Conservation (phyloP, 495 filamentous ascomycete genomes). For the Penicillium soppii region DNA sequence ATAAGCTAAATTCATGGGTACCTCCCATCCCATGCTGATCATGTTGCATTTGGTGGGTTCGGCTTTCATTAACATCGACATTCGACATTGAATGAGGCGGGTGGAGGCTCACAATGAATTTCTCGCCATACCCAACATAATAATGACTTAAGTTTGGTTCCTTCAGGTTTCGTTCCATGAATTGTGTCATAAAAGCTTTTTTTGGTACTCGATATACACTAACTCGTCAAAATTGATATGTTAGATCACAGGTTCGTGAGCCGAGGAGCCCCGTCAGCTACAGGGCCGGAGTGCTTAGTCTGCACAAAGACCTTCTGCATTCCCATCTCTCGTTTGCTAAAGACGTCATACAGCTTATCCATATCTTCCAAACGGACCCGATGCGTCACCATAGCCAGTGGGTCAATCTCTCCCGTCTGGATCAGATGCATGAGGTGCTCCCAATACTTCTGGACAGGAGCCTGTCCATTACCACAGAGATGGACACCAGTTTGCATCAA, state of each 20-base stretch:
- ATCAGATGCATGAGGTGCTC: constrained; percentile 68
- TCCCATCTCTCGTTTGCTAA: constrained; percentile 61
- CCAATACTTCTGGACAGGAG: constrained; percentile 85
- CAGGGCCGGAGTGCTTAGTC: constrained; percentile 59
- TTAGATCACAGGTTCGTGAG: constrained; percentile 35
- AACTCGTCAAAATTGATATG: too few species aligned
- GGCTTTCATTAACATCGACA: too few species aligned
- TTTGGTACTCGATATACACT: too few species aligned
- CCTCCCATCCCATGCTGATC: too few species aligned
- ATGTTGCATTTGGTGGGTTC: too few species aligned
- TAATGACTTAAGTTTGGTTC: too few species aligned
- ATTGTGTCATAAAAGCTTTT: too few species aligned
- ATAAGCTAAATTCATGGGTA: too few species aligned
- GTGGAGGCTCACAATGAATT: too few species aligned
- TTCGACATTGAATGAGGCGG: too few species aligned
- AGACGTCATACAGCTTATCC: constrained; percentile 64
- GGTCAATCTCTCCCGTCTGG: constrained; percentile 65
- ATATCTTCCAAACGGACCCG: constrained; percentile 70
- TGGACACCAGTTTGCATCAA: constrained; percentile 85
- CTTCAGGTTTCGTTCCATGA: too few species aligned
- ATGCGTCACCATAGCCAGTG: constrained; percentile 75
- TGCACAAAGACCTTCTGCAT: constrained; percentile 69
- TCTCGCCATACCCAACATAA: too few species aligned
- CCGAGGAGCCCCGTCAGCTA: constrained; percentile 47
- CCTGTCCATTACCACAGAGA: constrained; percentile 83